Base-by-base conservation (phyloP, 208 protist genomes). In the Endotrypanum monterogeii region DNA sequence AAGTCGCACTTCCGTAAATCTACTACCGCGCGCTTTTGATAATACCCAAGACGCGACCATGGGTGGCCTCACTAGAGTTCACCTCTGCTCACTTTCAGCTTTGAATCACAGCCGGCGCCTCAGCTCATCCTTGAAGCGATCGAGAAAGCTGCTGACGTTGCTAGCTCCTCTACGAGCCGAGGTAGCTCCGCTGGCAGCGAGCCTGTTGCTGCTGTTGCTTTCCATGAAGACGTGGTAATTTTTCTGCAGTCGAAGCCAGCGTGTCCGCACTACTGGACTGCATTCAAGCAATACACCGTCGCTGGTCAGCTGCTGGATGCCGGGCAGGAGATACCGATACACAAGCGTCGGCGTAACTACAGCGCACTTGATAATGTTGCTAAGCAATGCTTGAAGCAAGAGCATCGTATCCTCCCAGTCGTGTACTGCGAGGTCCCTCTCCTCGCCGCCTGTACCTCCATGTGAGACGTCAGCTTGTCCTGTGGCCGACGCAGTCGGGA, bases 261-360 rank as follows among this genome's bases (percentile, higher is more conserved):
- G 83, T n/a, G 80, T 76, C 32, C 86, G 86, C 50, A 89, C 61
- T 48, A 63, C 76, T 23, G 51, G 55, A 25, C 71, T 80, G 73
- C 67, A 70, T 57, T 51, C 69, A n/a, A 67, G 70, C 51, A 84
- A 57, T 3, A 80, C 55, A 39, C 74, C 73, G 18, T 80, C 70
- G 41, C 79, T 82, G 5, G 57, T 52, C 12, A 94, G 51, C 28
- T 83, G 77, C 67, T 72, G 77, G 50, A 92, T 84, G 44, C 84
- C 76, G 0, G 90, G 84, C 56, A 92, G 67, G 0, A 94, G 74
- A 55, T 87, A 85, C 32, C 82, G 82, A 30, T 71, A 78, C 37
- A 92, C 81, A 39, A 87, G 73, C 28, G 83, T 83, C 51, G 86
- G 90, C 28, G 87, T 92, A 12, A 94, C 88, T 25, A 94, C 87